These are phyloP conservation scores for Leptographium radiaticola DNA, from an alignment of 2,329 filamentous ascomycete species.

Conservation along the genomic window DNA sequence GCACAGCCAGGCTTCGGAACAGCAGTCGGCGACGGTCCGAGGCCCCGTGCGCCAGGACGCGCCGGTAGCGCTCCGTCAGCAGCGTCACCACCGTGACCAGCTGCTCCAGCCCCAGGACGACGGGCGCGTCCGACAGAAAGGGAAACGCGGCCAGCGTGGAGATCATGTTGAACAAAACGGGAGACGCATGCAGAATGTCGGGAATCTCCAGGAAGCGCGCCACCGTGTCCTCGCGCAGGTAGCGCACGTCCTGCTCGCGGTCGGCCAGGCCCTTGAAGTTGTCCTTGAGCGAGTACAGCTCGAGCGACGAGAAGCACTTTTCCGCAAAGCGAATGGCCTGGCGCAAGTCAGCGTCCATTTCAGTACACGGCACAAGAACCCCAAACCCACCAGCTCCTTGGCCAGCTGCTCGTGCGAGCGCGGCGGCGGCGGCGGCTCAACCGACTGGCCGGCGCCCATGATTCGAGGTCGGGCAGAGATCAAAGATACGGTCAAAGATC, in stretches of 20 bases:
- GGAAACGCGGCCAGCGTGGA: constrained; percentile 63
- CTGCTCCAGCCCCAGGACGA: constrained; percentile 54
- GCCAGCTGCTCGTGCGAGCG: constrained; percentile 39
- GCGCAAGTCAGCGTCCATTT: constrained; percentile 4
- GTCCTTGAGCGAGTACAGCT: constrained; percentile 61
- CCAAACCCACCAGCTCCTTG: constrained; percentile 33
- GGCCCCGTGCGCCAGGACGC: constrained; percentile 45
- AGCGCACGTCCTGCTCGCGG: constrained; percentile 44
- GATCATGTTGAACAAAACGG: constrained; percentile 58
- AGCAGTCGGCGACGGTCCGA: constrained; percentile 49
- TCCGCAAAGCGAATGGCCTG: constrained; percentile 52
- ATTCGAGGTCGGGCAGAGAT: neutral
- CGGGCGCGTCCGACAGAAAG: constrained; percentile 57
- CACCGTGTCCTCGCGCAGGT: constrained; percentile 58
- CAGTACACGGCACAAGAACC: neutral
- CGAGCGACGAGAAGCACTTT: constrained; percentile 57
- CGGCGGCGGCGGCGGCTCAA: constrained; percentile 26
- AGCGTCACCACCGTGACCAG: constrained; percentile 61
- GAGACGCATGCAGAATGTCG: constrained; percentile 52
- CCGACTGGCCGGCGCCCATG: constrained; percentile 41
- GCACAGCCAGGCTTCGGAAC: constrained; percentile 59
- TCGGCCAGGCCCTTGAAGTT: constrained; percentile 61
- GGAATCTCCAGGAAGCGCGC: constrained; percentile 62
- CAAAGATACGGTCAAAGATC: too few relatives aligned
- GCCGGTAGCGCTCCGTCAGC: constrained; percentile 55